Evolutionary conservation across 2,329 filamentous ascomycete genomes (phyloP).

Genomic region (Sclerotinia minor): DNA sequence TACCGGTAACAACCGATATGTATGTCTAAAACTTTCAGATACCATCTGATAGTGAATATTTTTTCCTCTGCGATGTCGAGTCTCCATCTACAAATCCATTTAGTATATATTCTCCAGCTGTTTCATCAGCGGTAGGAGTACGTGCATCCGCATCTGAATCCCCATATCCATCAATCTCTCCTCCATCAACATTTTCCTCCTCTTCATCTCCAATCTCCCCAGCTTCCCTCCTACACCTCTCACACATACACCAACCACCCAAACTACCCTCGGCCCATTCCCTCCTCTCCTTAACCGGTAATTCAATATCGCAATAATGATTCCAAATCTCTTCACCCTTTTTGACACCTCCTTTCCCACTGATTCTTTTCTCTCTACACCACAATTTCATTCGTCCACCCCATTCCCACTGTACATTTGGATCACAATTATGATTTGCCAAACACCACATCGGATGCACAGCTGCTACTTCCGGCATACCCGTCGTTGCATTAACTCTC

Average conservation of each 20-base stretch:
- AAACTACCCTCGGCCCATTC: conserved; percentile 88
- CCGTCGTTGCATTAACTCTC: conserved; percentile 71
- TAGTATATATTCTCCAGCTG: background rate
- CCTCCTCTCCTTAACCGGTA: conserved; percentile 76
- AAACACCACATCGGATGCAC: conserved; percentile 96
- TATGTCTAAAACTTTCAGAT: background rate
- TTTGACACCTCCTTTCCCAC: conserved; percentile 62
- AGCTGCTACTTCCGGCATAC: conserved; percentile 85
- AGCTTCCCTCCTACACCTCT: conserved; percentile 74
- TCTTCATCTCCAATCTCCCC: conserved; percentile 31
- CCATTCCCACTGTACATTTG: conserved; percentile 95
- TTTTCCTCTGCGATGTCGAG: background rate
- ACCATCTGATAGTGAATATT: background rate
- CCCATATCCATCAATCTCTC: background rate
- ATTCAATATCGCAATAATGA: conserved; percentile 86
- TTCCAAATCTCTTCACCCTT: conserved; percentile 84
- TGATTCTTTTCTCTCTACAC: conserved; percentile 59
- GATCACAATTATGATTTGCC: conserved; percentile 94
- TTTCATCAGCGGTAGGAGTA: background rate
- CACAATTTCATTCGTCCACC: conserved; percentile 73
- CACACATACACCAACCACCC: conserved; percentile 85
- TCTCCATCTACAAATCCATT: background rate
- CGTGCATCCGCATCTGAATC: background rate
- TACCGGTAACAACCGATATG: background rate
- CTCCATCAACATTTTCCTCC: background rate